Conservation (phyloP, 768 basidiomycete species). For the Hericium coralloides region DNA sequence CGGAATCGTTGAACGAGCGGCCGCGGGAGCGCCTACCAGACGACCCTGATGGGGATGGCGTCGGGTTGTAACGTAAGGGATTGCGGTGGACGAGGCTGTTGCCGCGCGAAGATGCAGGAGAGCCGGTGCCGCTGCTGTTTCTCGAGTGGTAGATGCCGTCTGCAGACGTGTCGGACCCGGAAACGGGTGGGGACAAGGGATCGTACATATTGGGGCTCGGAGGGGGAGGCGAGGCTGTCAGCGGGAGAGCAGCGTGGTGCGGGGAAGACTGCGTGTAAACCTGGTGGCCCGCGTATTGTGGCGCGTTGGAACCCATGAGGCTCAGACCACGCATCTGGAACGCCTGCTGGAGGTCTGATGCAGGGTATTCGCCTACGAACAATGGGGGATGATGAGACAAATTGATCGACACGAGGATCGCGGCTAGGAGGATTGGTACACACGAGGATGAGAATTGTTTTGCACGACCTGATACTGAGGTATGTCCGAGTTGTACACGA, state of each 20-base stretch:
- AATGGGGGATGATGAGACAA: constrained; percentile 28
- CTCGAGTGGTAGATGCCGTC: constrained; percentile 60
- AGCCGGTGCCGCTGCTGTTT: constrained; percentile 48
- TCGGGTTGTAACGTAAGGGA: constrained; percentile 66
- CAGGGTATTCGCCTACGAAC: constrained; percentile 49
- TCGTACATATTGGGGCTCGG: constrained; percentile 77
- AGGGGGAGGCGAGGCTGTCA: constrained; percentile 43
- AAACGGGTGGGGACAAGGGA: constrained; percentile 77
- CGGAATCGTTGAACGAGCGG: constrained; percentile 65
- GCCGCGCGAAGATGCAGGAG: constrained; percentile 59
- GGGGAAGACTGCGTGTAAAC: constrained; percentile 38
- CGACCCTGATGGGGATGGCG: constrained; percentile 70
- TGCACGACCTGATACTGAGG: constrained; percentile 47
- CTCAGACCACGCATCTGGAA: constrained; percentile 49
- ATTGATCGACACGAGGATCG: constrained; percentile 53
- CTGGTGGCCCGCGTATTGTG: constrained; percentile 48
- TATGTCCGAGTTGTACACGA: constrained; percentile 35
- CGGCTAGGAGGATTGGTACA: constrained; percentile 38
- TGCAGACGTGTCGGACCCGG: constrained; percentile 83
- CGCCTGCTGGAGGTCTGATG: constrained; percentile 61
- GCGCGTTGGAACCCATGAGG: constrained; percentile 50
- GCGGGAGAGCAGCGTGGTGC: constrained; percentile 12
- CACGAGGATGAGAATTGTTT: constrained; percentile 60
- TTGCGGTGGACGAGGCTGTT: constrained; percentile 70
- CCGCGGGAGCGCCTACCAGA: constrained; percentile 58